A percentile compares a stretch with the other conserved stretches of the same genome.
These are phyloP conservation scores for Pseudonitzschia delicatissima DNA, from an alignment of 108 stramenopile genomes.

Conservation along the genomic window DNA sequence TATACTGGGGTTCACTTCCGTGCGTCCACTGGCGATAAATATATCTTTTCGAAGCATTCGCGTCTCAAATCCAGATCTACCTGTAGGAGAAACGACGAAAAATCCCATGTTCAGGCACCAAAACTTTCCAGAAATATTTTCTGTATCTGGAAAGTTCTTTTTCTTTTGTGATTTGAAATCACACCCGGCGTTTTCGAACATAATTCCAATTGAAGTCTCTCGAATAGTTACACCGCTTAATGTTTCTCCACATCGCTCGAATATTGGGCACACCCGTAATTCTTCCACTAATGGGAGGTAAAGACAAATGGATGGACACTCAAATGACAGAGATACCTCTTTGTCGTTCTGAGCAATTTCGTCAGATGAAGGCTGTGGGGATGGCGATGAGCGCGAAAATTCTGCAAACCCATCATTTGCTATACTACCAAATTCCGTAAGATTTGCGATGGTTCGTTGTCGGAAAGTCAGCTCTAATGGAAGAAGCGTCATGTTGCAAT, in stretches of 20 bases:
- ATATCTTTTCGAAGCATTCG: slow-evolving; percentile 26
- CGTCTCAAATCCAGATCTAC: slow-evolving; percentile 7
- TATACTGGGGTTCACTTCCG: slow-evolving; percentile 34
- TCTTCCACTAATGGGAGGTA: slow-evolving; percentile 10
- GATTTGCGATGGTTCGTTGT: slow-evolving; percentile 34
- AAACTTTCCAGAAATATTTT: slow-evolving; percentile 8
- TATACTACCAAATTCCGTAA: slow-evolving; percentile 20
- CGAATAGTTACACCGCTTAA: not conserved
- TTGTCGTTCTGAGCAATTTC: not conserved
- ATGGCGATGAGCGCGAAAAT: not conserved
- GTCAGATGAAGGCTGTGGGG: not conserved
- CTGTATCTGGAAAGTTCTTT: too few species aligned
- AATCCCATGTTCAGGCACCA: slow-evolving; percentile 9
- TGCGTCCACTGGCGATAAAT: slow-evolving; percentile 19
- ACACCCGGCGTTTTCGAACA: slow-evolving; percentile 9
- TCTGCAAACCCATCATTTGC: not conserved
- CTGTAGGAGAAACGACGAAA: slow-evolving; percentile 22
- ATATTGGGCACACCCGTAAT: slow-evolving; percentile 14
- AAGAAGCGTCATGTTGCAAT: slow-evolving; percentile 37
- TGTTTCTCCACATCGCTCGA: slow-evolving; percentile 17
- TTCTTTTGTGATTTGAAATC: not conserved
- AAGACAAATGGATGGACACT: slow-evolving; percentile 23
- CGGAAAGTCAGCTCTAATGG: slow-evolving; percentile 49
- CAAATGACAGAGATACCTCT: not conserved
- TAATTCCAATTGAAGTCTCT: slow-evolving; percentile 14